Evolutionary conservation across 805 yeast species (phyloP).

Genomic region (Zygosaccharomyces bailii): DNA sequence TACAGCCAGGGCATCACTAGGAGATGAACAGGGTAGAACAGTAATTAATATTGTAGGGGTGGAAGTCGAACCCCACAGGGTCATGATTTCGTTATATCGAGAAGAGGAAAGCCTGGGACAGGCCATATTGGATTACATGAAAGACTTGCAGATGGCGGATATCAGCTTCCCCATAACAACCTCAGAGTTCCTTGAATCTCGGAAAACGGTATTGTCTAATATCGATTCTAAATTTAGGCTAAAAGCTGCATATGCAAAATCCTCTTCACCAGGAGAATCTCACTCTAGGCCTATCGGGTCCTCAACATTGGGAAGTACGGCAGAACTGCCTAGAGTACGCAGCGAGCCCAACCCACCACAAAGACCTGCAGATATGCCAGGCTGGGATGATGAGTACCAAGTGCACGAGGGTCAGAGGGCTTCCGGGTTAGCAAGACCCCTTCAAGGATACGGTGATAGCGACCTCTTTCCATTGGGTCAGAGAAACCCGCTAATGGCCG

Average conservation of each 20-base stretch:
- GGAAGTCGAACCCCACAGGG: slow-evolving; percentile 12
- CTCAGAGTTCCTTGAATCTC: slow-evolving; percentile 2
- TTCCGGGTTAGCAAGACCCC: slow-evolving; percentile 1
- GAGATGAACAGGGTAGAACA: slow-evolving; percentile 1
- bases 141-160: slow-evolving; percentile 11
- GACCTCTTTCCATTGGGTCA: slow-evolving; percentile 37
- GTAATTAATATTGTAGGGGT: slow-evolving; percentile 12
- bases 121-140: slow-evolving; percentile 17
- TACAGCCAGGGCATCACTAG: slow-evolving; percentile 9
- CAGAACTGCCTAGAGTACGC: not conserved
- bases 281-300: not conserved
- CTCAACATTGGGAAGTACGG: too few relatives aligned
- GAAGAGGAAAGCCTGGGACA: slow-evolving; percentile 17
- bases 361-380: slow-evolving; percentile 35
- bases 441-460: slow-evolving; percentile 31
- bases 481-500: slow-evolving; percentile 25
- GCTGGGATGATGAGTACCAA: slow-evolving; percentile 37
- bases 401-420: slow-evolving; percentile 10
- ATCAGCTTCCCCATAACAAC: not conserved
- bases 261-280: not conserved
- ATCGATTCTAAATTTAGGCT: slow-evolving; percentile 2
- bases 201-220: not conserved
- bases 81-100: slow-evolving; percentile 19
- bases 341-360: not conserved
- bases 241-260: not conserved